Base-by-base conservation (phyloP, 805 yeast genomes). In the Blastobotrys chiropterorum region DNA sequence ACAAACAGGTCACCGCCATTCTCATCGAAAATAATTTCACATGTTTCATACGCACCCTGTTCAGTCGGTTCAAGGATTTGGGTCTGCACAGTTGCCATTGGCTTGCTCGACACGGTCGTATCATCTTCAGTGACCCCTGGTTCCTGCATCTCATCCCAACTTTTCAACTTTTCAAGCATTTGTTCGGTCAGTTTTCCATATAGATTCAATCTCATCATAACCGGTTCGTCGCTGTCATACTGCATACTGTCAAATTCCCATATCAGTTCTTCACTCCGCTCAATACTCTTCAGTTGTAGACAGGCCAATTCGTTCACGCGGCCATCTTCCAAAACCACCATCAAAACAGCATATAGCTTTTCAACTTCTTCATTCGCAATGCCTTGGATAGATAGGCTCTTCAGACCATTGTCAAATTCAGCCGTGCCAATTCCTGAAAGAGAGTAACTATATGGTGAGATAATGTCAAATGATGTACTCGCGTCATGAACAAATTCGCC, bases 391-490 rank as follows among this genome's bases (percentile, higher is more conserved):
- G 6, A 13, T 14, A 38, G 13, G 43, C 11, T n/a, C 20, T 6
- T 15, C 15, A 38, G 5, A 8, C 44, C 14, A 5, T 21, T 14
- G 21, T 42, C 26, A 5, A 42, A 8, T 16, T 11, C 14, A 42
- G 20, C 7, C 26, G 3, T 20, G 7, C 22, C 44, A 42, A 57
- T 38, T 7, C 64, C 64, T 7, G 55, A 45, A 13, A 57, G 52
- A 38, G 53, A 48, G 19, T 53, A 49, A 2, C 62, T 61, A 42
- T 56, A 56, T 3, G 64, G 62, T 2, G 64, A 59, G 3, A 58
- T 44, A 11, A 61, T 48, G 20, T 60, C 63, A 30, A 44, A 21
- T 11, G 48, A 16, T 26, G 50, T 11, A 48, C 16, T 44, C 14
- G 14, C 22, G 44, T 14, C 26, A 14, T 11, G 5, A 5, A 14